Percentiles rank a stretch among this genome's conserved stretches.
Evolutionary conservation across 2,329 filamentous ascomycete genomes (phyloP).

Genomic region (Zarea fungicola): DNA sequence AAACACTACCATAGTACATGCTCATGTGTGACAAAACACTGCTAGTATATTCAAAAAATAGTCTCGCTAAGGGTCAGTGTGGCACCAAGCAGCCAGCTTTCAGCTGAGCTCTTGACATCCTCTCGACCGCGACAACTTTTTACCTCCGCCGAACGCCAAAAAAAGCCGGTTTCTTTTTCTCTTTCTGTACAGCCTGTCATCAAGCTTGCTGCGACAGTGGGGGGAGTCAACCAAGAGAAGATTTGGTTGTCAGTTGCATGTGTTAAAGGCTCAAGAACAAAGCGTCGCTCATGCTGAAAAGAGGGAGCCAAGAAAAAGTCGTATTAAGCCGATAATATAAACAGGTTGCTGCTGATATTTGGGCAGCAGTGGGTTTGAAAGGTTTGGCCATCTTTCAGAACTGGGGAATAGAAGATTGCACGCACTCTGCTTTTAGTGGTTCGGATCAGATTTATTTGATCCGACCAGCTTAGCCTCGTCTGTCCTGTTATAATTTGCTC

Average conservation of each 20-base stretch:
- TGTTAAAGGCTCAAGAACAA: conserved; percentile 1
- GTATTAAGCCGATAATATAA: conserved; percentile 4
- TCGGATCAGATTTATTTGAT: background rate
- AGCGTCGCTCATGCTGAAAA: conserved; percentile 3
- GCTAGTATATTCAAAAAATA: conserved; percentile 17
- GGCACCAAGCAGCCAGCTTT: conserved; percentile 8
- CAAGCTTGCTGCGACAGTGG: background rate
- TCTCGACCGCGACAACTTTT: conserved; percentile 13
- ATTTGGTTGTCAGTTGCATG: too few species aligned
- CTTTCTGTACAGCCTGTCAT: conserved; percentile 5
- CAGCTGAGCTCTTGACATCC: conserved; percentile 1
- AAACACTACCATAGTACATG: conserved; percentile 14
- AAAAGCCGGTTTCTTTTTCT: conserved; percentile 4
- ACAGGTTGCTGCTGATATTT: background rate
- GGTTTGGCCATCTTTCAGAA: background rate
- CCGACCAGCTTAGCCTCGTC: background rate
- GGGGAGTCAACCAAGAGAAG: too few species aligned
- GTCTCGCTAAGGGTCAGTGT: conserved; percentile 16
- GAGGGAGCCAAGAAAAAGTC: background rate
- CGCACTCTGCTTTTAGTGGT: background rate
- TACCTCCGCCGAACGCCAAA: conserved; percentile 12
- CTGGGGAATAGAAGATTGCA: background rate
- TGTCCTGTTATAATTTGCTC: conserved; percentile 1
- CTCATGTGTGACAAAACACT: conserved; percentile 16
- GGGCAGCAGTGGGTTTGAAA: background rate